A percentile compares a stretch with the other conserved stretches of the same genome.
Conservation (phyloP, 495 filamentous ascomycete species). For the Podospora pseudopauciseta region DNA sequence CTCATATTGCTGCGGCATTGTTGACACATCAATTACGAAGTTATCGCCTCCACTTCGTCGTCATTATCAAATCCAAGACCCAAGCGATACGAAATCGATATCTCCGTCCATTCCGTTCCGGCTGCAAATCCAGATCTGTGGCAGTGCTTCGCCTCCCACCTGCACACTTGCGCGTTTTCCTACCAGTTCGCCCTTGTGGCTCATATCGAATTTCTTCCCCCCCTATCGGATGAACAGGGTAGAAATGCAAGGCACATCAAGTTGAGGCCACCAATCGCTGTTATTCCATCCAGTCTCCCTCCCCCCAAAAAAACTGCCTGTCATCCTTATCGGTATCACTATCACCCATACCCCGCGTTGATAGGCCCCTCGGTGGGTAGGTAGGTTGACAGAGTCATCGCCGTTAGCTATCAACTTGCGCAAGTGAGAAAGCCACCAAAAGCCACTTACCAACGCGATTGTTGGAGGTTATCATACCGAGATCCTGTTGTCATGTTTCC, state of each 20-base stretch:
- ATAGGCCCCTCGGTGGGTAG: not conserved
- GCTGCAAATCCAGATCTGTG: not conserved
- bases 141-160: not conserved
- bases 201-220: not conserved
- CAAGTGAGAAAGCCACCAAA: not conserved
- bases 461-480: not conserved
- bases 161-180: not conserved
- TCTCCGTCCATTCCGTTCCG: not conserved
- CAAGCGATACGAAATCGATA: not conserved
- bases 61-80: not conserved
- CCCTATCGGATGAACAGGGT: not conserved
- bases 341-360: not conserved
- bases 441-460: not conserved
- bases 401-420: not conserved
- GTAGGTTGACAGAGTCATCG: too few relatives aligned
- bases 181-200: not conserved
- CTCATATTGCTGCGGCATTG: not conserved
- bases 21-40: not conserved
- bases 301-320: not conserved
- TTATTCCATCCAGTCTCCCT: not conserved
- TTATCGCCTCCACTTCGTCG: not conserved
- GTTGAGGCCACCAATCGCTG: not conserved
- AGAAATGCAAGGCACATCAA: not conserved
- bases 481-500: not conserved
- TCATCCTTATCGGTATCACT: not conserved